phyloP scores from a whole-genome alignment of 2,329 filamentous ascomycete species.

The Paramyrothecium roridum region DNA sequence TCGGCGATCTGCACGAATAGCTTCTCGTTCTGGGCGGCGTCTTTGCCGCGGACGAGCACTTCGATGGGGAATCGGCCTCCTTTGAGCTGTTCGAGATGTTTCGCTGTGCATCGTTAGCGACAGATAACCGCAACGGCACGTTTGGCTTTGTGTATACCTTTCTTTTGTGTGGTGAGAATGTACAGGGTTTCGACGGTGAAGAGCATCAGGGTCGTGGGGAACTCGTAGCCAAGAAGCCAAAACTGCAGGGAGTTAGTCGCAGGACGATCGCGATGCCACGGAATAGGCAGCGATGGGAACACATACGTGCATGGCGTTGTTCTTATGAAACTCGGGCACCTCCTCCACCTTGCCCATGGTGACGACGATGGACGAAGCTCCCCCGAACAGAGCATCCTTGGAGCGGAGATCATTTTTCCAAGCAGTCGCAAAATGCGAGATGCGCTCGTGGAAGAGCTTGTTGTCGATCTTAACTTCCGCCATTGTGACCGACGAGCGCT shows the following conservation, averaged over 20 bases:
- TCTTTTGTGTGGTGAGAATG: conserved; percentile 94
- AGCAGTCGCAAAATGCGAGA: conserved; percentile 79
- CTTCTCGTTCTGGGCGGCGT: conserved; percentile 86
- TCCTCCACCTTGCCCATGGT: conserved; percentile 96
- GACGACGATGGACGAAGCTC: conserved; percentile 81
- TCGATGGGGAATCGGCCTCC: conserved; percentile 90
- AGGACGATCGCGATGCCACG: neutral
- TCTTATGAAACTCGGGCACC: conserved; percentile 84
- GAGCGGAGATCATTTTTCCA: conserved; percentile 97
- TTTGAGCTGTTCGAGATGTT: conserved; percentile 88
- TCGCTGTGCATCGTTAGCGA: conserved; percentile 57
- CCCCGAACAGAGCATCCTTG: conserved; percentile 80
- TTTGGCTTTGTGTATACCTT: conserved; percentile 59
- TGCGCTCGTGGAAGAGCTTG: conserved; percentile 88
- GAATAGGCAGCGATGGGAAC: neutral
- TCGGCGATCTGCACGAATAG: conserved; percentile 82
- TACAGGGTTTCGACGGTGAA: conserved; percentile 86
- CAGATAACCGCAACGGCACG: conserved; percentile 4
- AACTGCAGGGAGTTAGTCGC: conserved; percentile 55
- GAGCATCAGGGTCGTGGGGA: conserved; percentile 91
- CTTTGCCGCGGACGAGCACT: conserved; percentile 87
- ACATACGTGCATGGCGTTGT: conserved; percentile 90
- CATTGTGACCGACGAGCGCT: conserved; percentile 45
- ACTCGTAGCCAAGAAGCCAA: conserved; percentile 98
- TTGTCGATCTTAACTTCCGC: conserved; percentile 93